Evolutionary conservation across 1,139 yeast species (phyloP).

Genomic region (Suhomyces yuchorum): DNA sequence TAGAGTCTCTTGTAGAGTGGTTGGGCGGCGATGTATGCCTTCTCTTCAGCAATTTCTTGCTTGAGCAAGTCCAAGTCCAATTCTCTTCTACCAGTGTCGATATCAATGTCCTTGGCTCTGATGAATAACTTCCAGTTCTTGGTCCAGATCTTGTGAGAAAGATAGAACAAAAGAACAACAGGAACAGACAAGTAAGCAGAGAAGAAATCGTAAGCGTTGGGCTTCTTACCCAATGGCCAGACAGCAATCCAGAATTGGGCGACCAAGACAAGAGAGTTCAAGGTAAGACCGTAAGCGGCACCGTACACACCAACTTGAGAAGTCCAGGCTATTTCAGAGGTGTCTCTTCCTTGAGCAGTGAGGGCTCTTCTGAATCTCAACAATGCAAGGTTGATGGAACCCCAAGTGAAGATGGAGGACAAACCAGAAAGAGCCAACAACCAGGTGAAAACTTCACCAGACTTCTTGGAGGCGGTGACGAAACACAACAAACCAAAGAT

Average conservation of each 20-base stretch:
- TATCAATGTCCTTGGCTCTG: conserved; percentile 56
- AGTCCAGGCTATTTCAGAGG: conserved; percentile 54
- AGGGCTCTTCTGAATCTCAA: conserved; percentile 42
- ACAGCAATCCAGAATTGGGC: conserved; percentile 54
- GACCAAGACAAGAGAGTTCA: conserved; percentile 52
- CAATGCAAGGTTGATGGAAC: conserved; percentile 39
- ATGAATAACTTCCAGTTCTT: conserved; percentile 40
- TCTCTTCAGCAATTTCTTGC: conserved; percentile 68
- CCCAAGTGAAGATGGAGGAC: conserved; percentile 45
- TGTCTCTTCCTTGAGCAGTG: conserved; percentile 35
- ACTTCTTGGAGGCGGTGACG: conserved; percentile 36
- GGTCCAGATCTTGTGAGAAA: conserved; percentile 47
- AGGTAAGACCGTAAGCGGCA: conserved; percentile 49
- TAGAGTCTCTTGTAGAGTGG: conserved; percentile 56
- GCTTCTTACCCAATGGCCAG: conserved; percentile 40
- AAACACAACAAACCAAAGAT: conserved; percentile 32
- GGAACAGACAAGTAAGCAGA: conserved; percentile 42
- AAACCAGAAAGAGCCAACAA: conserved; percentile 42
- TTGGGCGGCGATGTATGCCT: conserved; percentile 49
- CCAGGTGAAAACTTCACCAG: conserved; percentile 39
- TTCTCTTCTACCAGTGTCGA: conserved; percentile 72
- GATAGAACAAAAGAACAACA: conserved; percentile 35
- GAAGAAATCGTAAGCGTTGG: conserved; percentile 42
- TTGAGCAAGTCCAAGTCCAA: conserved; percentile 63
- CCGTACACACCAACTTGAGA: conserved; percentile 61